Conservation (phyloP, 495 filamentous ascomycete species). For the Letharia columbiana region DNA sequence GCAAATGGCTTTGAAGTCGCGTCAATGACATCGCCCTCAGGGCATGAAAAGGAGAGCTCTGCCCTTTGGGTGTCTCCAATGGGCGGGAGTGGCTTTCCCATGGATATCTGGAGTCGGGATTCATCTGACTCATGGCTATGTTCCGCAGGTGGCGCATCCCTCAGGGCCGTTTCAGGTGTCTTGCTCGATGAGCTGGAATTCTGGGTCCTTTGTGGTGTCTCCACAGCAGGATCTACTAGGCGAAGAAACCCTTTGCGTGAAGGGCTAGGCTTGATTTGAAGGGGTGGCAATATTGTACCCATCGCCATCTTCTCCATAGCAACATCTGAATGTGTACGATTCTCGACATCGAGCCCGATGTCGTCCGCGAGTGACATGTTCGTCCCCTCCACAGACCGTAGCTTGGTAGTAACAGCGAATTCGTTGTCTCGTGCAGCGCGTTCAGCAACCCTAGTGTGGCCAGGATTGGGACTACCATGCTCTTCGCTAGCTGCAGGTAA, state of each 20-base stretch:
- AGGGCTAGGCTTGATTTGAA: not conserved
- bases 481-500: slow-evolving; percentile 4
- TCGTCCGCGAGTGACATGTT: not conserved
- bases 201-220: not conserved
- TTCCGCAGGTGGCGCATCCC: not conserved
- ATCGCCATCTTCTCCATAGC: slow-evolving; percentile 13
- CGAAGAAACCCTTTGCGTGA: not conserved
- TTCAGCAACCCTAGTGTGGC: not conserved
- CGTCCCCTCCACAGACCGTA: not conserved
- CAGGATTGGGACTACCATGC: not conserved
- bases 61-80: slow-evolving; percentile 11
- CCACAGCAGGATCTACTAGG: not conserved
- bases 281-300: slow-evolving; percentile 10
- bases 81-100: slow-evolving; percentile 11
- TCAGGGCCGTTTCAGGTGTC: slow-evolving; percentile 3
- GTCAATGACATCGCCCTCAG: not conserved
- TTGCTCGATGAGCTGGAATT: slow-evolving; percentile 3
- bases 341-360: not conserved
- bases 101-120: slow-evolving; percentile 4
- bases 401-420: not conserved
- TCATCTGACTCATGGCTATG: not conserved
- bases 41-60: not conserved
- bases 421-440: not conserved
- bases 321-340: slow-evolving; percentile 8
- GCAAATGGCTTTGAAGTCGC: not conserved